Percentiles rank a stretch among this genome's conserved stretches.
phyloP scores from a whole-genome alignment of 306 rosid genomes.

The Quercus cerris region DNA sequence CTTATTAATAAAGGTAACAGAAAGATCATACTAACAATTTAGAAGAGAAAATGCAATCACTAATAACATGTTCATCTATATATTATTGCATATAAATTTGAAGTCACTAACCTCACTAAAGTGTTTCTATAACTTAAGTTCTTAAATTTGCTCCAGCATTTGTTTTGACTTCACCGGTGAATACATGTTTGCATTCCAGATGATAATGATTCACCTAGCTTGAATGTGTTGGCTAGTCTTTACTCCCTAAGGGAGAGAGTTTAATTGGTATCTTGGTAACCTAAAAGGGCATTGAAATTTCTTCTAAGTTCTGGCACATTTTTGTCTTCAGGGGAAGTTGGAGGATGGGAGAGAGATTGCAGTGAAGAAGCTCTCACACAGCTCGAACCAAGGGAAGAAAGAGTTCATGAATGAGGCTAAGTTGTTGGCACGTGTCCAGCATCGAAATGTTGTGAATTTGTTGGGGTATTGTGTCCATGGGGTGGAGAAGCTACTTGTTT shows the following conservation, averaged over 20 bases:
- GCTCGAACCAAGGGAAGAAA: slow-evolving; percentile 80
- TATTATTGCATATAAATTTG: background rate
- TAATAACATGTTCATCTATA: background rate
- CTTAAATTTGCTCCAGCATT: background rate
- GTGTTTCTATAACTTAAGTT: background rate
- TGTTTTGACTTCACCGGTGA: background rate
- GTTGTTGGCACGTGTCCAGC: slow-evolving; percentile 91
- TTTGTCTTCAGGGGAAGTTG: slow-evolving; percentile 60
- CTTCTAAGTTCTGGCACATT: slow-evolving; percentile 8
- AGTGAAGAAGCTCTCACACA: slow-evolving; percentile 76
- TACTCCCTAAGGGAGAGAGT: background rate
- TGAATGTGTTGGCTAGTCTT: background rate
- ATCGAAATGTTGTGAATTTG: slow-evolving; percentile 84
- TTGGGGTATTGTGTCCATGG: slow-evolving; percentile 84
- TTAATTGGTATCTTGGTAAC: background rate
- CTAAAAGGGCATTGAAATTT: background rate
- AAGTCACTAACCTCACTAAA: background rate
- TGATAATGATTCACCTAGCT: background rate
- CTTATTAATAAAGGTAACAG: too few relatives aligned
- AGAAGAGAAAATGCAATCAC: background rate
- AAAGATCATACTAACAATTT: background rate
- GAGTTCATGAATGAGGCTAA: slow-evolving; percentile 89
- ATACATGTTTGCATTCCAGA: background rate
- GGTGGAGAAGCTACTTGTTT: slow-evolving; percentile 77
- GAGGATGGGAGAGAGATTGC: slow-evolving; percentile 88